A percentile compares a stretch with the other conserved stretches of the same genome.
These are phyloP conservation scores for Obelidium mucronatum DNA, from an alignment of 192 early-diverging fungal species.

Conservation along the genomic window DNA sequence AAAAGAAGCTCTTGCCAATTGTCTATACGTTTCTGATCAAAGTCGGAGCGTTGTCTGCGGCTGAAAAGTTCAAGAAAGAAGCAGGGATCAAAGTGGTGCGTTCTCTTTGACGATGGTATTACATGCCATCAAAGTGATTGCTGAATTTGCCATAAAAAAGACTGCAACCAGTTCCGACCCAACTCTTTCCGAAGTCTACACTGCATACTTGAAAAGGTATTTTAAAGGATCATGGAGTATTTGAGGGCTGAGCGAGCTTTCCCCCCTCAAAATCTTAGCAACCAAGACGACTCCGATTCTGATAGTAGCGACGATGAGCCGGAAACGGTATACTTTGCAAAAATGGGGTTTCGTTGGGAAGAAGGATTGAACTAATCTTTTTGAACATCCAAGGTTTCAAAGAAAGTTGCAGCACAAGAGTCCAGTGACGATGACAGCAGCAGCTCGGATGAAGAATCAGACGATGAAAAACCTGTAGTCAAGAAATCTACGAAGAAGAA, in stretches of 20 bases:
- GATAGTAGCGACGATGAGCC: background rate
- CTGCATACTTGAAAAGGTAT: background rate
- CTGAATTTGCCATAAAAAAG: too few species aligned
- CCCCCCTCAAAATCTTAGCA: background rate
- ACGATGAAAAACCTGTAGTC: constrained; percentile 29
- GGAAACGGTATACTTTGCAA: background rate
- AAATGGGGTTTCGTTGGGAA: too few species aligned
- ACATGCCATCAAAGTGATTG: too few species aligned
- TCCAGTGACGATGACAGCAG: background rate
- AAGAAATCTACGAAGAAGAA: constrained; percentile 26
- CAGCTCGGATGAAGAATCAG: constrained; percentile 29
- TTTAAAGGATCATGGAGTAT: background rate
- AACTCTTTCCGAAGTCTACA: background rate
- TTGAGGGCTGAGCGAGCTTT: background rate
- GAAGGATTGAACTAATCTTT: too few species aligned
- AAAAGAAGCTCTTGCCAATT: constrained; percentile 32
- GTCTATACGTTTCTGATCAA: constrained; percentile 40
- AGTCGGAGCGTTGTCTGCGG: constrained; percentile 32
- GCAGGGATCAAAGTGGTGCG: constrained; percentile 14
- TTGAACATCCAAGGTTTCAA: too few species aligned
- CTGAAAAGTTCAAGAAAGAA: constrained; percentile 42
- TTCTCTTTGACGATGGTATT: background rate
- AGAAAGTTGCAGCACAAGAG: background rate
- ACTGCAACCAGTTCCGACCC: background rate
- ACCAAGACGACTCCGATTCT: constrained; percentile 8